Evolutionary conservation across 495 filamentous ascomycete genomes (phyloP), one percentile per base, ranked within the genome.

Genomic region (Aspergillus avenaceus): DNA sequence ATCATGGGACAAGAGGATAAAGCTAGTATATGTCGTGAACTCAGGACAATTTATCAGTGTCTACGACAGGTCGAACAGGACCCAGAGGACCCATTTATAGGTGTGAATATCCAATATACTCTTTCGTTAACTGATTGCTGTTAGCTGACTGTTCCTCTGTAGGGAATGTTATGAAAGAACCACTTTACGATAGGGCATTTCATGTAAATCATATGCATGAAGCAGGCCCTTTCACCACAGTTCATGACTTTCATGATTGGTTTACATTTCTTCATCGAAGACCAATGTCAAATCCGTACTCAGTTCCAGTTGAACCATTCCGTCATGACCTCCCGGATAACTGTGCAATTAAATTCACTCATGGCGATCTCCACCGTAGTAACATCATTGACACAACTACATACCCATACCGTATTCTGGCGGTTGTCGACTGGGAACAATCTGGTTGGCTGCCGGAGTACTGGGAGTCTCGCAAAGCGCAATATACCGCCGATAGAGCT

Each of bases 381-480:
- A 77, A 79, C 50, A 72, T 78, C 52, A 50, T 77, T 38, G 45
- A 76, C 22, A 65, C 65, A 11, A 9, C 58, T 9, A 41, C 50
- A 22, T 48, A 48, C 1, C 65, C 66, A 8, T 67, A 67, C 29
- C 58, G 47, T 38, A 43, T 72, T 23, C 53, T 69, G 21, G 63
- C 70, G 1, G 53, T 79, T 24, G 49, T 77, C 14, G 74, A 76
- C 41, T 77, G 72, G 75, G 66, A 74, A 43, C 71, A 77, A 47
- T 66, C 73, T 3, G 73, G 74, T 5, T 77, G 72, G 71, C 63
- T 71, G 46, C 74, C 73, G 40, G 69, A 53, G 13, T 72, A 74
- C 44, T 79, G 73, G 74, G 73, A 77, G 52, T 53, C 65, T 32
- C 67, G 68, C 49, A 79, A 79, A 56, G 73, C 72, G 23, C 63